Evolutionary conservation across 768 basidiomycete genomes (phyloP).

Genomic region (Paxillus ammoniavirescens): DNA sequence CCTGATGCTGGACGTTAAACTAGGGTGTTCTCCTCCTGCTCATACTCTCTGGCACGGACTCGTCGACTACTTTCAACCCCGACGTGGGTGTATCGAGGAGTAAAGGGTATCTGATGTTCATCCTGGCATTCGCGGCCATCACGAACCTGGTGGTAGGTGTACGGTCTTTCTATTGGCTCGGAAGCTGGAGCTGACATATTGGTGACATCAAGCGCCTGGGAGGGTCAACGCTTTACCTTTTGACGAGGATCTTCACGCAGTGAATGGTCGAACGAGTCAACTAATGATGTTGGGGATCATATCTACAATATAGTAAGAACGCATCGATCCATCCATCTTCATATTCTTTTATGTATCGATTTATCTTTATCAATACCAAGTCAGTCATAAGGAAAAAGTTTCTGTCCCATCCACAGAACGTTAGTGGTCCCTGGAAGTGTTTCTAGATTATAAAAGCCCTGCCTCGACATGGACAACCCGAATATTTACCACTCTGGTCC

Average conservation of each 20-base stretch:
- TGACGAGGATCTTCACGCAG: constrained; percentile 52
- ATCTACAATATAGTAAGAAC: too few species aligned
- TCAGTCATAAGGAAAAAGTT: too few species aligned
- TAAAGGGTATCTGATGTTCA: constrained; percentile 76
- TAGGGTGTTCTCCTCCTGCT: constrained; percentile 68
- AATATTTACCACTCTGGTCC: too few species aligned
- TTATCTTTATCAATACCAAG: too few species aligned
- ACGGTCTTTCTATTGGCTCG: constrained; percentile 25
- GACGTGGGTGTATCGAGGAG: constrained; percentile 50
- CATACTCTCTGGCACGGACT: constrained; percentile 60
- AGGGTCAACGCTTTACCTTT: constrained; percentile 56
- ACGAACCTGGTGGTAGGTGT: constrained; percentile 59
- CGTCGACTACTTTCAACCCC: constrained; percentile 58
- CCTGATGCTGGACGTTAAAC: not conserved
- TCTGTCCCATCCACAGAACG: too few species aligned
- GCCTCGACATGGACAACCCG: too few species aligned
- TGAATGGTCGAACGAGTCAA: constrained; percentile 14
- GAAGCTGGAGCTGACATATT: not conserved
- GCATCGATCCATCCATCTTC: too few species aligned
- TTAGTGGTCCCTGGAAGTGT: too few species aligned
- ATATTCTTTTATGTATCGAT: too few species aligned
- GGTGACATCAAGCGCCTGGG: constrained; percentile 45
- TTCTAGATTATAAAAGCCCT: too few species aligned
- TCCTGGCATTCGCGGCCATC: constrained; percentile 78
- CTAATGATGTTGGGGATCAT: too few species aligned